These are phyloP conservation scores for Lanmaoa rubissima DNA, from an alignment of 768 basidiomycete species.

Conservation along the genomic window DNA sequence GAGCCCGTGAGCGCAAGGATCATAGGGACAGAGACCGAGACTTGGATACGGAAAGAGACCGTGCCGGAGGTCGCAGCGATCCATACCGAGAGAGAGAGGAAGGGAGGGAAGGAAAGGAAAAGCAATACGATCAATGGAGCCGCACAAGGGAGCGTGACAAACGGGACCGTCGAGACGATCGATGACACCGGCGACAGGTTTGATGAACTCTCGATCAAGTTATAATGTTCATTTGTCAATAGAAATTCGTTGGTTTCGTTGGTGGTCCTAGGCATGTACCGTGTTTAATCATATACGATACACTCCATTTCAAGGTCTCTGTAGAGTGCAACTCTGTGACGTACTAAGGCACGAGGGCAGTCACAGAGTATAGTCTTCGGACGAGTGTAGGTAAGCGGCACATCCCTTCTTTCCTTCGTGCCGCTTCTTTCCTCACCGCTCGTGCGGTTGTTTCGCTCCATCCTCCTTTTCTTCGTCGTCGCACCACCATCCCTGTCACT, in stretches of 20 bases:
- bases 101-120: not conserved
- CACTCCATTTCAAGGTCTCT: not conserved
- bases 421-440: no score
- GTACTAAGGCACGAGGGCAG: no score
- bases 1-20: conserved; percentile 18
- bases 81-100: conserved; percentile 29
- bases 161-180: conserved; percentile 14
- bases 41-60: conserved; percentile 26
- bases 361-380: no score
- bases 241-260: not conserved
- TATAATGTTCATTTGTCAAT: not conserved
- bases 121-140: conserved; percentile 7
- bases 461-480: no score
- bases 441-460: no score
- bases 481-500: no score
- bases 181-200: not conserved
- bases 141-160: conserved; percentile 20
- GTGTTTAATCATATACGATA: not conserved
- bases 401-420: no score
- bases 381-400: no score
- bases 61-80: conserved; percentile 31
- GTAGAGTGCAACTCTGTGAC: no score
- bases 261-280: not conserved
- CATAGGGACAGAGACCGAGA: conserved; percentile 20
- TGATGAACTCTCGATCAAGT: not conserved